phyloP scores from a whole-genome alignment of 768 basidiomycete genomes.

The Termitomyces sp. region DNA sequence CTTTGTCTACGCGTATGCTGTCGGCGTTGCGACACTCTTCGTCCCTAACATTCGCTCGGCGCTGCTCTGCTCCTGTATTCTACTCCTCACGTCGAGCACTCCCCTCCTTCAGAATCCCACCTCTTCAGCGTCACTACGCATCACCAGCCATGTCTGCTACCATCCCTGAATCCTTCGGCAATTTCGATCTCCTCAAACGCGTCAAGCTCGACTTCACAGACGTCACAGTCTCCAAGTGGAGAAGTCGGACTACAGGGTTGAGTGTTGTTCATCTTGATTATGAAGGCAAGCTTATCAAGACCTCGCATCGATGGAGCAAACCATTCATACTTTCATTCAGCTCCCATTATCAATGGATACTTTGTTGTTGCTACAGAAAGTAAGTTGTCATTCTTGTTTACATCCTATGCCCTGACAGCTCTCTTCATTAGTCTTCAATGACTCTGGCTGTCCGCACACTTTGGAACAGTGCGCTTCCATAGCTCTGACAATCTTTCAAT shows the following conservation, averaged over 20 bases:
- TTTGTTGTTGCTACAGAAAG: conserved; percentile 91
- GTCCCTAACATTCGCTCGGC: conserved; percentile 8
- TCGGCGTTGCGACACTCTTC: conserved; percentile 11
- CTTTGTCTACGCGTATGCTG: conserved; percentile 10
- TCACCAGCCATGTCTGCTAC: conserved; percentile 25
- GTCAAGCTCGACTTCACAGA: conserved; percentile 79
- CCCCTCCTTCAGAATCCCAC: conserved; percentile 5
- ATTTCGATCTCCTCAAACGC: conserved; percentile 80
- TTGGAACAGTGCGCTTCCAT: conserved; percentile 76
- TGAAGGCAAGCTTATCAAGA: conserved; percentile 52
- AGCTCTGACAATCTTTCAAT: conserved; percentile 3
- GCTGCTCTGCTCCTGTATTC: not conserved
- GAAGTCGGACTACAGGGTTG: conserved; percentile 82
- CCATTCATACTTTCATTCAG: conserved; percentile 33
- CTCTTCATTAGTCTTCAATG: conserved; percentile 73
- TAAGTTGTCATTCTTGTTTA: conserved; percentile 22
- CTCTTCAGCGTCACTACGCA: conserved; percentile 5
- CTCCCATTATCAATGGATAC: conserved; percentile 87
- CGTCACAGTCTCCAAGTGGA: conserved; percentile 83
- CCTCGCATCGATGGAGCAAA: conserved; percentile 5
- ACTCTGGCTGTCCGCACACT: conserved; percentile 94
- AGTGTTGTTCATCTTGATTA: conserved; percentile 89
- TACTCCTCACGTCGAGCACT: not conserved
- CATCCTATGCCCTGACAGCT: not conserved
- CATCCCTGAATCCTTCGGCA: conserved; percentile 48